Base-by-base conservation (phyloP, 2,329 filamentous ascomycete species). In the Apiospora sp. region DNA sequence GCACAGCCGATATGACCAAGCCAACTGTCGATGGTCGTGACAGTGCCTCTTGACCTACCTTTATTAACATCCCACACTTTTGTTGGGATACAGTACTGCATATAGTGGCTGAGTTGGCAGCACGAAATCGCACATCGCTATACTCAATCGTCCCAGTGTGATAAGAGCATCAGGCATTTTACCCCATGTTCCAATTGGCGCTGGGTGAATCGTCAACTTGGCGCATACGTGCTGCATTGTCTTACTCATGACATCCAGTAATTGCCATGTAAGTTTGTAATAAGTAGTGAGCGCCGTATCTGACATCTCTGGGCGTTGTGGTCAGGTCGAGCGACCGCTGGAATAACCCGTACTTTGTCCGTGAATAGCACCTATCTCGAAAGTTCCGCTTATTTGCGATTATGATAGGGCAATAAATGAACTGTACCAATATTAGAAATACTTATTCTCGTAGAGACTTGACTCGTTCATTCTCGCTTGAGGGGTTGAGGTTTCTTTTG, bases 91-190 rank as follows among this genome's bases (percentile, higher is more conserved):
- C 7, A n/a, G 30, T 30, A 37, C 30, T 16, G 54, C 8, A 61
- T 34, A 30, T 37, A 37, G 30, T 61, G 24, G 24, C 49, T 30
- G 49, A 14, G 24, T 54, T 54, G 49, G 24, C 49, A 3, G 49
- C 24, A 16, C n/a, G 4, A 13, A 6, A 54, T 30, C 8, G 51
- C 27, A 30, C 51, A 58, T 27, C 13, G 51, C 51, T 58, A 34
- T 58, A 58, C 51, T 58, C 51, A 3, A 58, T 58, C 51, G 51
- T 34, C 51, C 51, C 51, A 58, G 51, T 19, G 7, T 61, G 27
- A 37, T 13, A 3, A 14, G 49, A 54, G 22, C 19, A 27, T 54
- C 24, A 54, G 49, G 54, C 27, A 61, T 34, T 34, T 19, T 61
- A 37, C 30, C 30, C 54, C 54, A 37, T 61, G 54, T 61, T 61